A percentile compares a stretch with the other conserved stretches of the same genome.
Conservation (phyloP, 768 basidiomycete species). For the Suillus subluteus region DNA sequence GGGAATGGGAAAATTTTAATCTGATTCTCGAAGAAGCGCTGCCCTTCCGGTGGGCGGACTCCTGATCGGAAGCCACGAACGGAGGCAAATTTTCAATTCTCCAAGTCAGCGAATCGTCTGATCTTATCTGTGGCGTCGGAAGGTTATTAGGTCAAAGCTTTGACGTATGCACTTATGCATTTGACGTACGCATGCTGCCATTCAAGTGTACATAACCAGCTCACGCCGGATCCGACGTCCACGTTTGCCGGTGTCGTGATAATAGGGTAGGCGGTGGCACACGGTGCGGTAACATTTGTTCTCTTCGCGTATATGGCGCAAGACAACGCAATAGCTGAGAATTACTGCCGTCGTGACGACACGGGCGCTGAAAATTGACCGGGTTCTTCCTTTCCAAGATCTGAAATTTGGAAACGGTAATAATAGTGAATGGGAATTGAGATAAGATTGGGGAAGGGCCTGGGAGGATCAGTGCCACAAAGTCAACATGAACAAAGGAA, state of each 20-base stretch:
- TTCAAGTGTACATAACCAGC: background rate
- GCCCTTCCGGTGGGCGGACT: background rate
- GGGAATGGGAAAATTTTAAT: background rate
- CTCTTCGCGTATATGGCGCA: background rate
- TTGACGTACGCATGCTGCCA: background rate
- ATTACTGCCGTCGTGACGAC: background rate
- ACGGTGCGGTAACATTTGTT: background rate
- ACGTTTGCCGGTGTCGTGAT: slow-evolving; percentile 1
- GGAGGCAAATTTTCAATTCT: slow-evolving; percentile 6
- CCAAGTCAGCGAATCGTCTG: slow-evolving; percentile 2
- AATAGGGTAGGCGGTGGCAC: background rate
- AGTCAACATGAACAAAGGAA: slow-evolving; percentile 26
- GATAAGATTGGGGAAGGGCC: slow-evolving; percentile 29
- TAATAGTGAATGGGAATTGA: slow-evolving; percentile 12
- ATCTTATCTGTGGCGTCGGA: slow-evolving; percentile 5
- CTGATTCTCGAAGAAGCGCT: background rate
- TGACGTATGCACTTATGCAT: background rate
- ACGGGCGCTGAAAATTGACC: background rate
- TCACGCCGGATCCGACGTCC: background rate
- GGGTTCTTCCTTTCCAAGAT: background rate
- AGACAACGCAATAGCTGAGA: background rate
- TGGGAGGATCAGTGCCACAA: slow-evolving; percentile 30
- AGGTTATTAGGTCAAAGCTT: background rate
- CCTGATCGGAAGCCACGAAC: slow-evolving; percentile 5
- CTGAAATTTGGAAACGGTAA: slow-evolving; percentile 4